A percentile compares a stretch with the other conserved stretches of the same genome.
Evolutionary conservation across 208 protist species (phyloP).

Genomic region (Leishmania tarentolae): DNA sequence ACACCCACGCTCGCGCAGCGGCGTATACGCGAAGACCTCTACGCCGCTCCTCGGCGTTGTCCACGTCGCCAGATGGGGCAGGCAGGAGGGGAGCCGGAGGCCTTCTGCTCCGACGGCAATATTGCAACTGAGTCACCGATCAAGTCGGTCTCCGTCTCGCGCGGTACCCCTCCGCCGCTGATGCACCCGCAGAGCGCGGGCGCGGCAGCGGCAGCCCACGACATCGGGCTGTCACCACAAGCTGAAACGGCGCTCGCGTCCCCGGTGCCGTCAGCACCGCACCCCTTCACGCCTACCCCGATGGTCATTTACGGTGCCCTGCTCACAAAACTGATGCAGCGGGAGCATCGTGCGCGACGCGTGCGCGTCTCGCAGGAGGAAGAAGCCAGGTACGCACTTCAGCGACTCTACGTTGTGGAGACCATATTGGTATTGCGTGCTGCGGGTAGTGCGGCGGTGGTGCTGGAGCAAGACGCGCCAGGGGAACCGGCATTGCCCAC

Average conservation of each 20-base stretch:
- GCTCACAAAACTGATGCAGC: not conserved
- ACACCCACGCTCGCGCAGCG: conserved; percentile 20
- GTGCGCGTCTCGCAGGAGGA: not conserved
- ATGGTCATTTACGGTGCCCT: not conserved
- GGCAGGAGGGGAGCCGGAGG: not conserved
- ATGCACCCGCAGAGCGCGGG: not conserved
- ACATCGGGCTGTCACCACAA: not conserved
- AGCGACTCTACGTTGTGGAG: conserved; percentile 21
- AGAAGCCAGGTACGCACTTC: conserved; percentile 7
- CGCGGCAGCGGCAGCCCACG: not conserved
- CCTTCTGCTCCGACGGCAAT: not conserved
- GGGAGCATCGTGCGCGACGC: conserved; percentile 7
- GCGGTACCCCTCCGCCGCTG: not conserved
- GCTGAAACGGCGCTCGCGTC: not conserved
- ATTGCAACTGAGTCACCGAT: not conserved
- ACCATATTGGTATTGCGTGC: conserved; percentile 17
- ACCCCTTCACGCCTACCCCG: not conserved
- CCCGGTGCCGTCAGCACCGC: not conserved
- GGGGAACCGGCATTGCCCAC: not conserved
- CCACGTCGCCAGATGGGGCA: not conserved
- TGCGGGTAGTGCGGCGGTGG: conserved; percentile 4
- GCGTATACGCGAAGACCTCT: conserved; percentile 31
- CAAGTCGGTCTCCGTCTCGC: not conserved
- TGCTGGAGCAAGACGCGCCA: not conserved
- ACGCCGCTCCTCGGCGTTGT: conserved; percentile 21